Evolutionary conservation across 2,329 filamentous ascomycete genomes (phyloP), one percentile per base, ranked within the genome.

Genomic region (Scytalidium sp.): DNA sequence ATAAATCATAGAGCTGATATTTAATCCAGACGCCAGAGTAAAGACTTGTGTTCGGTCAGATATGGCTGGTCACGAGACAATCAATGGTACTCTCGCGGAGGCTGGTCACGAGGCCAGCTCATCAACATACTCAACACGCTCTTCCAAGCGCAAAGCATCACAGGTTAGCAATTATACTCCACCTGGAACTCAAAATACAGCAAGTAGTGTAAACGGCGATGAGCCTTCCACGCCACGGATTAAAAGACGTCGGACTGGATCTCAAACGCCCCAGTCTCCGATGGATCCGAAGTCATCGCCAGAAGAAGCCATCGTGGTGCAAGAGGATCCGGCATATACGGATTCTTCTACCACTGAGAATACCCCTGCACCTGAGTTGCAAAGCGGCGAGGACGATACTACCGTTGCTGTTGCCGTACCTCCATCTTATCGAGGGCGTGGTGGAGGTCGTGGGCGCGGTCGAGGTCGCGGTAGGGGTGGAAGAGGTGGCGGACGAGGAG

Each of bases 371-470:
- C 32, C 32, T 15, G 32, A 36, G 32, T 36, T 36, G 15, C 32
- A 36, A 36, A 36, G 32, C 13, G 32, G 32, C 15, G 29, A 39
- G 6, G 46, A 47, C 41, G 32, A 27, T n/a, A 27, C 41, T 15
- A 41, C 41, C 7, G 46, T 43, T 43, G 20, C 46, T 44, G 32
- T 41, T 41, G 46, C 23, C 21, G 41, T 29, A 20, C 17, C 25
- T 11, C 23, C 36, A 20, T 43, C 46, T 15, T 20, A 23, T 3
- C 23, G 27, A n/a, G 56, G 56, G 15, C 49, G 53, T 43, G 51
- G 52, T 45, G 56, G 53, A 22, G 55, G 53, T 43, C 50, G 59
- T 25, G 59, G 60, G 17, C 54, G 61, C 17, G 58, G 57, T 36
- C 54, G 56, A 32, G 58, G 57, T 22, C 55, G 59, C 17, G 57